Conservation (phyloP, 805 yeast species). For the Nakazawaea wickerhamii region DNA sequence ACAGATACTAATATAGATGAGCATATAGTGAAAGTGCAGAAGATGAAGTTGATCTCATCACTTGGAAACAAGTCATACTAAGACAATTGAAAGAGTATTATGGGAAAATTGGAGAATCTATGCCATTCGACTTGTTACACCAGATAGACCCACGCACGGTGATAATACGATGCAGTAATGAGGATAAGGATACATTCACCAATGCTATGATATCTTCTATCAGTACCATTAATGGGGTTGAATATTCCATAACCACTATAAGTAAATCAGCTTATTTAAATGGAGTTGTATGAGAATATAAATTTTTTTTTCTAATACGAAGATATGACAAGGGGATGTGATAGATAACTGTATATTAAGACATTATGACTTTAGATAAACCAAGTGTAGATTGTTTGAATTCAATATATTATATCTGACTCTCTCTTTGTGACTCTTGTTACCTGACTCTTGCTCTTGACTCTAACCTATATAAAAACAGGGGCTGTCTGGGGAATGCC, state of each 20-base stretch:
- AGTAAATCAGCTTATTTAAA: constrained; percentile 10
- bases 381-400: no score
- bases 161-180: constrained; percentile 7
- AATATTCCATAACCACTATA: neutral
- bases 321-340: neutral
- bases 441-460: no score
- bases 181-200: constrained; percentile 9
- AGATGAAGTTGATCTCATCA: constrained; percentile 13
- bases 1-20: no score
- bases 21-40: no score
- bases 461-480: neutral
- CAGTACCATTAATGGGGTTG: neutral
- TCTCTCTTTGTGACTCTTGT: no score
- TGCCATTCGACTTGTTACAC: constrained; percentile 18
- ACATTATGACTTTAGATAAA: no score
- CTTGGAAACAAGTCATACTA: constrained; percentile 19
- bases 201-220: constrained; percentile 5
- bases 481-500: neutral
- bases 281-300: constrained; percentile 12
- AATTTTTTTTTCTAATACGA: no score
- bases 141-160: neutral
- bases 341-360: neutral
- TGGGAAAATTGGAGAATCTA: constrained; percentile 20
- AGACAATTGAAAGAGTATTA: constrained; percentile 17
- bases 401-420: no score